Evolutionary conservation across 805 yeast species (phyloP).

Genomic region (Peterozyma xylosa): DNA sequence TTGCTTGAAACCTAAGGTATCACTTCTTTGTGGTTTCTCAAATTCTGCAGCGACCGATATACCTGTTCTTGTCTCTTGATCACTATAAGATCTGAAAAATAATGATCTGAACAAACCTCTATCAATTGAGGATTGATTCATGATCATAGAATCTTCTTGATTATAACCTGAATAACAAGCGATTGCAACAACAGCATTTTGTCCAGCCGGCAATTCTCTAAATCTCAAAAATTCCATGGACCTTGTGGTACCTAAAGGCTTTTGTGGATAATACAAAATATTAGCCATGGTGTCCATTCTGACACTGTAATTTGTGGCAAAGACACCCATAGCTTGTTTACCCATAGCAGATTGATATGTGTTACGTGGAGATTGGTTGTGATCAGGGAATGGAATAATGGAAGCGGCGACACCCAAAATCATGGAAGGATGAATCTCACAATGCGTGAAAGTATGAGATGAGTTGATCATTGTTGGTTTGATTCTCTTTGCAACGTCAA

Average conservation of each 20-base stretch:
- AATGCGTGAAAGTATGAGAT: constrained; percentile 86
- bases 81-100: constrained; percentile 97
- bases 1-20: constrained; percentile 90
- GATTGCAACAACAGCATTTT: constrained; percentile 97
- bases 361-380: constrained; percentile 98
- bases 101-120: constrained; percentile 93
- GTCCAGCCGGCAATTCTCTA: constrained; percentile 98
- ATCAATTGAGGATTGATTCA: constrained; percentile 97
- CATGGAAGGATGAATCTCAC: constrained; percentile 99
- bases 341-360: constrained; percentile 99
- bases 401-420: constrained; percentile 98
- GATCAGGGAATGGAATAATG: constrained; percentile 99
- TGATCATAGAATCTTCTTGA: constrained; percentile 99
- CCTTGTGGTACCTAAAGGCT: constrained; percentile 95
- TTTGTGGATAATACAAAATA: constrained; percentile 93
- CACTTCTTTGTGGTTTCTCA: constrained; percentile 93
- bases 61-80: constrained; percentile 96
- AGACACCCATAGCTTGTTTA: constrained; percentile 99
- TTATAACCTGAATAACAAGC: constrained; percentile 97
- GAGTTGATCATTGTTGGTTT: constrained; percentile 47
- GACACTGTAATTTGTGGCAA: constrained; percentile 86
- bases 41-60: constrained; percentile 97
- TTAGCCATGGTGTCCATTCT: constrained; percentile 99
- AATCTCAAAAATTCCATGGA: constrained; percentile 96
- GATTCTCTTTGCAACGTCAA: constrained; percentile 81